Evolutionary conservation across 148 eudicot species (phyloP), one percentile per base, ranked within the genome.

Genomic region (Polygonum maritimum): DNA sequence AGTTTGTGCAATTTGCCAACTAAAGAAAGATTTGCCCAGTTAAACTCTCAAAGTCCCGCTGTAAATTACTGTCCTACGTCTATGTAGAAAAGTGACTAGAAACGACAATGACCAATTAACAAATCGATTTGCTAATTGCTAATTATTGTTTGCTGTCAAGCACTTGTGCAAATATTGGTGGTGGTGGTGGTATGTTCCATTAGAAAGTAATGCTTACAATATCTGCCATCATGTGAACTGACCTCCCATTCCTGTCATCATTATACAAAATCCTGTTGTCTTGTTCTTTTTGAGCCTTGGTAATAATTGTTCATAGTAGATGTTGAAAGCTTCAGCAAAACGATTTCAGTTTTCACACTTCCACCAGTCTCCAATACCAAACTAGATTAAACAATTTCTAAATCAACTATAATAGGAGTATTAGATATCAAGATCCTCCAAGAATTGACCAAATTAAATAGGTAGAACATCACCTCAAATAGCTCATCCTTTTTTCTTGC

Each of bases 261-360:
- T 51, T 16, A 51, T 51, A 51, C 18, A 51, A 51, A 51, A n/a
- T 51, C 57, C 57, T 51, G 13, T 49, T 51, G 57, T 19, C 0
- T 5, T 51, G 57, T 9, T 16, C 16, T 51, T 2, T 51, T 51
- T 22, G 33, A 9, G 11, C 13, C 13, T 18, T 58, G 35, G 69
- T 33, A 62, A 62, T 62, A 62, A 62, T 62, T 62, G 38, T 31
- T 31, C 69, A 62, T 62, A 10, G 31, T 31, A 62, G 69, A 26
- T 62, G 69, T 31, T 62, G 15, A 7, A 62, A 62, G 69, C 69
- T 62, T 62, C 69, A 60, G 38, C 38, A 60, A 60, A 60, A 60
- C 26, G 69, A 38, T n/a, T 18, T 62, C 31, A 26, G 31, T 26
- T 3, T 9, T 62, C 18, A 10, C 18, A 10, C 36, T 11, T 31